A percentile compares a stretch with the other conserved stretches of the same genome.
phyloP scores from a whole-genome alignment of 1,284 basidiomycete genomes.

The Agroathelia rolfsii region DNA sequence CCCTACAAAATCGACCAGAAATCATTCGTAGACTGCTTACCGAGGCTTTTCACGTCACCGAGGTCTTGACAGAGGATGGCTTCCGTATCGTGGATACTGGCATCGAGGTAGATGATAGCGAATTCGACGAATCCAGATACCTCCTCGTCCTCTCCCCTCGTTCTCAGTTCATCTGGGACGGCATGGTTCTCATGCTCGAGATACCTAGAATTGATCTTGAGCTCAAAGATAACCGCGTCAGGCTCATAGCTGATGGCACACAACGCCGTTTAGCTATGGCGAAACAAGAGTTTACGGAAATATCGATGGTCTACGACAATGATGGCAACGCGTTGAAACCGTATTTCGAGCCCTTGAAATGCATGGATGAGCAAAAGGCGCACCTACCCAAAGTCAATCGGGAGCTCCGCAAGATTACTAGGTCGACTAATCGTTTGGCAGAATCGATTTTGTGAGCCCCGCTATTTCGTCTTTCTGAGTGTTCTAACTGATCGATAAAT shows the following conservation, averaged over 20 bases:
- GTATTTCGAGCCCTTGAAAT: conserved; percentile 36
- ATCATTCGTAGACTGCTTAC: conserved; percentile 75
- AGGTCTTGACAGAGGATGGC: conserved; percentile 47
- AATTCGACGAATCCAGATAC: conserved; percentile 57
- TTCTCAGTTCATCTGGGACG: conserved; percentile 89
- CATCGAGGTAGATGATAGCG: conserved; percentile 39
- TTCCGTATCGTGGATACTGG: conserved; percentile 38
- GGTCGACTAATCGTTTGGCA: conserved; percentile 83
- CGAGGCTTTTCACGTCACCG: conserved; percentile 75
- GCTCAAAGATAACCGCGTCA: conserved; percentile 73
- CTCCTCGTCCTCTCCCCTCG: conserved; percentile 83
- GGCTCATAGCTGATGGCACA: conserved; percentile 84
- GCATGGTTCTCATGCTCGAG: conserved; percentile 70
- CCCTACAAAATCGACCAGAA: conserved; percentile 78
- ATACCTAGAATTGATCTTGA: conserved; percentile 69
- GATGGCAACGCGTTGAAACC: conserved; percentile 43
- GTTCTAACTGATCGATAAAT: too few relatives aligned
- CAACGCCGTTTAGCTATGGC: conserved; percentile 67
- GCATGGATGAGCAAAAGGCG: conserved; percentile 80
- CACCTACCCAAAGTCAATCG: conserved; percentile 86
- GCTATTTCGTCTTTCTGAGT: too few relatives aligned
- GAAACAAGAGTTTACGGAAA: conserved; percentile 70
- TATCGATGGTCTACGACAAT: conserved; percentile 52
- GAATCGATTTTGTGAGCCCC: conserved; percentile 95
- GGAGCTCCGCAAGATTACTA: conserved; percentile 84